Conservation (phyloP, 441 rosid species). For the Macaranga tanarius region DNA sequence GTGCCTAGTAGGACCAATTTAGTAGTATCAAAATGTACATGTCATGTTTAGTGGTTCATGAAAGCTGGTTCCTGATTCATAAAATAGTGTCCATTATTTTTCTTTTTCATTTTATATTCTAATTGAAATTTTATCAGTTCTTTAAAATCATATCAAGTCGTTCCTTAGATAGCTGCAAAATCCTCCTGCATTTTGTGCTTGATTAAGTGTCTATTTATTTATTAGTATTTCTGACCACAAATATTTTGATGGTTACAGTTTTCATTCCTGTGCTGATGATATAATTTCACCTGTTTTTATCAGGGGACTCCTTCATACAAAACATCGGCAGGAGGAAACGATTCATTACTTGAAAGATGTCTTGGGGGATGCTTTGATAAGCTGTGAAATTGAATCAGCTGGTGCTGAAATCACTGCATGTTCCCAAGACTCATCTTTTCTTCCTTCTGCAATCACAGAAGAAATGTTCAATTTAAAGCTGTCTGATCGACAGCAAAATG, state of each 20-base stretch:
- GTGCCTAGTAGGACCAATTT: no score
- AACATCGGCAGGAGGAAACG: conserved; percentile 48
- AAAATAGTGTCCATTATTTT: neutral
- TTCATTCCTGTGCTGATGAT: conserved; percentile 1
- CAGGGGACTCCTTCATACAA: conserved; percentile 57
- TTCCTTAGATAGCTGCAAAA: neutral
- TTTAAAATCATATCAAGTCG: neutral
- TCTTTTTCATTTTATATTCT: neutral
- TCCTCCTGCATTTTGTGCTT: neutral
- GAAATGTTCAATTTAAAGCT: conserved; percentile 53
- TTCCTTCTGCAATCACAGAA: conserved; percentile 49
- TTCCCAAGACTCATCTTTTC: conserved; percentile 55
- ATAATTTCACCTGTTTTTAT: neutral
- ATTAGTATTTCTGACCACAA: neutral
- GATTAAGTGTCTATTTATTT: neutral
- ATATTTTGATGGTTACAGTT: neutral
- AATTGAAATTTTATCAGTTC: neutral
- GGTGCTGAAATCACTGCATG: conserved; percentile 54
- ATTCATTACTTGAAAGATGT: conserved; percentile 36
- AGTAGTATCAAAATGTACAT: neutral
- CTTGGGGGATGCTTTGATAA: conserved; percentile 46
- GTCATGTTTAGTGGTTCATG: neutral
- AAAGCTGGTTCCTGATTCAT: neutral
- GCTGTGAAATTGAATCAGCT: conserved; percentile 63
- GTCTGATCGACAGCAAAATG: conserved; percentile 26